Evolutionary conservation across 2,329 filamentous ascomycete species (phyloP).

Genomic region (Pseudogymnoascus pannorum): DNA sequence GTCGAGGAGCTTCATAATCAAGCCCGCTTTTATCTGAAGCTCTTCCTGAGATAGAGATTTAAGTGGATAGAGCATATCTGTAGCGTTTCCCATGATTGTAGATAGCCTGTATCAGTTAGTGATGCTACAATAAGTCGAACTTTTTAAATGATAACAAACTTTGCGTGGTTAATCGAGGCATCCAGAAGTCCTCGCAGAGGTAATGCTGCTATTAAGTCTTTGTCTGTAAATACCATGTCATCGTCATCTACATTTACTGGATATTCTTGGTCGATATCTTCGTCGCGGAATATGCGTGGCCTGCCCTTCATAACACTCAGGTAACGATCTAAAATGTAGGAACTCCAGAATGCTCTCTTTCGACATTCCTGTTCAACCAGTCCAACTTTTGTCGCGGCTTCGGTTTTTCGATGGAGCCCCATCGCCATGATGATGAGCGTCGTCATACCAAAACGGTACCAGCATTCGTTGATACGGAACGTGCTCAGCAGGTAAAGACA

Average conservation of each 20-base stretch:
- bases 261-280: constrained; percentile 56
- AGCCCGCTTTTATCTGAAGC: constrained; percentile 32
- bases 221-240: constrained; percentile 36
- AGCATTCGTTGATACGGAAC: constrained; percentile 52
- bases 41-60: constrained; percentile 28
- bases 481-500: constrained; percentile 52
- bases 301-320: constrained; percentile 56
- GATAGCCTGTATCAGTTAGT: constrained; percentile 26
- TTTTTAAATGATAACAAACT: constrained; percentile 9
- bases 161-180: constrained; percentile 27
- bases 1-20: constrained; percentile 33
- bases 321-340: constrained; percentile 57
- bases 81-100: constrained; percentile 33
- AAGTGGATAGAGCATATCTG: constrained; percentile 35
- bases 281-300: constrained; percentile 53
- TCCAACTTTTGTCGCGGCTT: background rate
- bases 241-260: constrained; percentile 49
- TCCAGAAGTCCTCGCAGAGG: constrained; percentile 27
- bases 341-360: constrained; percentile 54
- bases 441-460: constrained; percentile 52
- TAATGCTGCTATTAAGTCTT: constrained; percentile 11
- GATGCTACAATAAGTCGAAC: background rate
- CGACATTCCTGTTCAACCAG: constrained; percentile 39
- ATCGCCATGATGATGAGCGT: constrained; percentile 45
- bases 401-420: constrained; percentile 34